Evolutionary conservation across 805 yeast genomes (phyloP).

Genomic region (Candida oleophila): DNA sequence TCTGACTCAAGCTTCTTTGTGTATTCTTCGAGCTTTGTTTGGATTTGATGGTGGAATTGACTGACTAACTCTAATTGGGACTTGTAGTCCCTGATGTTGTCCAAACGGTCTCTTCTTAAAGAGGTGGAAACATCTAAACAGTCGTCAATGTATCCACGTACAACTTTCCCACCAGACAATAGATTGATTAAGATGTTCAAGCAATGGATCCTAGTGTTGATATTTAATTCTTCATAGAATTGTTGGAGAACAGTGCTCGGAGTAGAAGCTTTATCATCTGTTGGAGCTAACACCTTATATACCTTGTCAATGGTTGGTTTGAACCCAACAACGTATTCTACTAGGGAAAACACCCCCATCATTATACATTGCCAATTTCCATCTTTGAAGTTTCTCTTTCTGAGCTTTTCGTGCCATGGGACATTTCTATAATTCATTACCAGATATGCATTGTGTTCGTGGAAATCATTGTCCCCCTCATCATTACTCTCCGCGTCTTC

Average conservation of each 20-base stretch:
- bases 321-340: slow-evolving; percentile 58
- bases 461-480: slow-evolving; percentile 18
- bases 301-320: slow-evolving; percentile 48
- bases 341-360: slow-evolving; percentile 66
- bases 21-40: slow-evolving; percentile 13
- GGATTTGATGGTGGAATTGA: slow-evolving; percentile 22
- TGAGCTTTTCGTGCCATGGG: slow-evolving; percentile 77
- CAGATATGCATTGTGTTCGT: slow-evolving; percentile 43
- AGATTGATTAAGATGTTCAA: slow-evolving; percentile 65
- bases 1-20: neutral
- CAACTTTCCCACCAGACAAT: slow-evolving; percentile 53
- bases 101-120: slow-evolving; percentile 66
- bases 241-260: slow-evolving; percentile 48
- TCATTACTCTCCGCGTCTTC: slow-evolving; percentile 16
- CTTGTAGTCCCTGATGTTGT: slow-evolving; percentile 61
- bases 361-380: slow-evolving; percentile 84
- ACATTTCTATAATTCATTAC: slow-evolving; percentile 56
- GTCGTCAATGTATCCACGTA: slow-evolving; percentile 65
- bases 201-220: slow-evolving; percentile 54
- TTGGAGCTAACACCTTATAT: slow-evolving; percentile 59
- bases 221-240: slow-evolving; percentile 53
- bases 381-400: slow-evolving; percentile 71
- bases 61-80: slow-evolving; percentile 50
- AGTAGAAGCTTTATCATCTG: slow-evolving; percentile 23
- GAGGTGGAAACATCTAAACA: slow-evolving; percentile 63